Evolutionary conservation across 2,329 filamentous ascomycete species (phyloP), one percentile per base, ranked within the genome.

Genomic region (Lachnellula suecica): DNA sequence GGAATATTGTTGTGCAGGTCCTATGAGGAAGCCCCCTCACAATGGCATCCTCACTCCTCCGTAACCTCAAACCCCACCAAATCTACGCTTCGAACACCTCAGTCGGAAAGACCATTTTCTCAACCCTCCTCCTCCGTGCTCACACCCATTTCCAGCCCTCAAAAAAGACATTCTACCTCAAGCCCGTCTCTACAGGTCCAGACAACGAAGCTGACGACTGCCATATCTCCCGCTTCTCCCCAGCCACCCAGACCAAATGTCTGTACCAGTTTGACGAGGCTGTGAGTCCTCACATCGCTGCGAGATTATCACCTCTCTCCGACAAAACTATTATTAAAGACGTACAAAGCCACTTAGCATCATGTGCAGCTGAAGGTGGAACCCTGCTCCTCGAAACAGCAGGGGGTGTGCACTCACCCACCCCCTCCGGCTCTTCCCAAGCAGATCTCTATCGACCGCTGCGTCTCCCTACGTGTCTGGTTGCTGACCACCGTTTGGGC

Each of bases 51-150:
- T 51, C 59, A 4, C 54, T 65, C 4, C 57, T 49, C 52, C 83
- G 85, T 54, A 81, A 80, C 8, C 74, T 92, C 49, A 82, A 83
- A 55, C 77, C 83, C 11, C 81, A 89, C 61, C 89, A 94, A 69
- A 75, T 95, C 34, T 95, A 88, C 63, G 90, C 90, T 24, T 88
- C 90, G 43, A 94, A 93, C 63, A 94, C 90, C 0, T 83, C 89
- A 59, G 88, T 94, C 23, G 90, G 90, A 58, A 95, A 95, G 74
- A 95, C 90, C 0, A 82, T 95, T 27, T 79, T 91, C 52, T 86
- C 87, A 2, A 91, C 88, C 0, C 70, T 91, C 11, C 74, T 95
- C 3, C 87, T 83, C 67, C 84, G 81, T 56, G 79, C 85, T n/a
- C 34, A 37, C 15, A n/a, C 34, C n/a, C 7, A 37, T n/a, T n/a